Conservation (phyloP, 768 basidiomycete species). For the Pleurotus sapidus region DNA sequence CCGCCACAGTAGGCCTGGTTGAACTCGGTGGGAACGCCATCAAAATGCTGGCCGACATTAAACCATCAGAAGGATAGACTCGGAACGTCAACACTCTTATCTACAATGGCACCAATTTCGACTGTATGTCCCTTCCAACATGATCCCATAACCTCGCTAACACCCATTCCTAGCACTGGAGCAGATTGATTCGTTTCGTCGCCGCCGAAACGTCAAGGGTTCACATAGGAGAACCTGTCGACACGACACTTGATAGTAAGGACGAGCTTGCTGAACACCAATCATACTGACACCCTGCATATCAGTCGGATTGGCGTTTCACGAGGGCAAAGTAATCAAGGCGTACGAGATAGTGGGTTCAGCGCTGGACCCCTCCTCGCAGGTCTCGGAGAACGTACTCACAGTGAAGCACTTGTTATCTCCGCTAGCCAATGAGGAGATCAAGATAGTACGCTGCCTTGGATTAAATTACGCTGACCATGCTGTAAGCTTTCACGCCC, state of each 20-base stretch:
- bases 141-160: neutral
- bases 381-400: constrained; percentile 58
- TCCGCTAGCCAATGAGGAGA: constrained; percentile 64
- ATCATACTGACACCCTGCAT: neutral
- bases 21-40: too few species aligned
- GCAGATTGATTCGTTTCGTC: constrained; percentile 78
- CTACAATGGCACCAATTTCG: constrained; percentile 53
- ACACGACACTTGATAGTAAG: constrained; percentile 62
- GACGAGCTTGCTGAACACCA: constrained; percentile 3
- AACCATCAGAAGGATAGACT: too few species aligned
- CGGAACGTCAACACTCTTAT: neutral
- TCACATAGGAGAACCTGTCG: constrained; percentile 77
- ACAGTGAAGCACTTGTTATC: constrained; percentile 71
- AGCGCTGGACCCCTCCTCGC: constrained; percentile 61
- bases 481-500: constrained; percentile 42
- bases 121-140: constrained; percentile 39
- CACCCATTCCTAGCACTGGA: constrained; percentile 55
- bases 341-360: constrained; percentile 74
- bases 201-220: constrained; percentile 71
- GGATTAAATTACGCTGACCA: constrained; percentile 86
- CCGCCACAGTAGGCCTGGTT: too few species aligned
- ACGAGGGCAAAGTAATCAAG: constrained; percentile 52
- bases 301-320: constrained; percentile 58
- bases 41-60: too few species aligned
- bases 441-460: constrained; percentile 71